Evolutionary conservation across 1,139 yeast genomes (phyloP), one percentile per base, ranked within the genome.

Genomic region (Blastobotrys serpentis): DNA sequence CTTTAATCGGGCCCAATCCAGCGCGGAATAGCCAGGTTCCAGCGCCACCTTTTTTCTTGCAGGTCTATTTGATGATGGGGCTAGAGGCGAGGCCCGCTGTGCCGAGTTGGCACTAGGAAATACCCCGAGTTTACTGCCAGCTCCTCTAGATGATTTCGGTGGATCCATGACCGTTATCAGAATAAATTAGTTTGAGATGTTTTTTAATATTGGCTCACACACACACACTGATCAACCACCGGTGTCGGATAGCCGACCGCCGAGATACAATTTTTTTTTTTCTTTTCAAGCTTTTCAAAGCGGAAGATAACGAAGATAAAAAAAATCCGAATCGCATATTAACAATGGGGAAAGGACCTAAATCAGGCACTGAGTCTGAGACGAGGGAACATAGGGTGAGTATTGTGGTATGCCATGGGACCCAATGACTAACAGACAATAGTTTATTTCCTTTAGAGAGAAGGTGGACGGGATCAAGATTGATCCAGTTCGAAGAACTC

Each of bases 401-500:
- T 30, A 10, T 16, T 14, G 13, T 11, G 34, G 21, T 10, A 23
- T 22, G 41, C 33, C 13, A 43, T 2, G 19, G 7, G 23, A 8
- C n/a, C 10, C 30, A 22, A 43, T 43, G 25, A 43, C 44, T 14
- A 33, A 5, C 17, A 3, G 5, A 13, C 14, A 16, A 2, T 38
- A 63, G 67, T 88, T 78, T 63, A 72, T 79, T 32, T 86, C 96
- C 2, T 89, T 89, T 64, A 78, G 82, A 55, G 96, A 90, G 57
- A 78, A 95, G 52, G 80, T 90, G 14, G 97, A 92, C 56, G 72
- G 84, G 22, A 79, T 92, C 53, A 83, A 84, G 62, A 89, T 92
- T 52, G 97, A 89, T 62, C 97, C 97, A 0, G 77, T 79, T 26
- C 76, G 84, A 52, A 77, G 79, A 52, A 71, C 86, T 44, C 72